These are phyloP conservation scores for Ulvella scutata DNA, from an alignment of 139 green algal species.

Conservation along the genomic window DNA sequence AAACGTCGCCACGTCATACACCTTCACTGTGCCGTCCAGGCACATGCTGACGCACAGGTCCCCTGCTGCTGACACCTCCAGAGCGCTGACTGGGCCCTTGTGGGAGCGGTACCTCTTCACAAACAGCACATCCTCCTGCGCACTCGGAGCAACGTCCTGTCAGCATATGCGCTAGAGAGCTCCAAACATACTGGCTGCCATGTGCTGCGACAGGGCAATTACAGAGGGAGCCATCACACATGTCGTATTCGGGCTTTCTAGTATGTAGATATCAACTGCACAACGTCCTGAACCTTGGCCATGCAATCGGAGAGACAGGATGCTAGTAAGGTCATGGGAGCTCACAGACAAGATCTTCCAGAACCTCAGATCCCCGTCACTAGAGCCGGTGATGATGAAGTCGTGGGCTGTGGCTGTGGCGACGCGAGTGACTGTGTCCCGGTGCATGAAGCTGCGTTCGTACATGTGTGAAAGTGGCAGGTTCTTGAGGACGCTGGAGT, in stretches of 20 bases:
- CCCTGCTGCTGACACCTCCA: background rate
- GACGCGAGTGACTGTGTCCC: slow-evolving; percentile 80
- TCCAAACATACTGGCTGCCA: too few relatives aligned
- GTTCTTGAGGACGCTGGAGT: too few relatives aligned
- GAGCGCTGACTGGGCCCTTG: background rate
- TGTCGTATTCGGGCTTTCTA: too few relatives aligned
- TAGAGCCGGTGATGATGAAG: slow-evolving; percentile 70
- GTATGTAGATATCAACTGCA: background rate
- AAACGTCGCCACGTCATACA: slow-evolving; percentile 92
- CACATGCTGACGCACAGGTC: slow-evolving; percentile 42
- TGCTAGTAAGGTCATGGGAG: background rate
- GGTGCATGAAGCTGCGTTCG: slow-evolving; percentile 96
- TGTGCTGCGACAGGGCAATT: too few relatives aligned
- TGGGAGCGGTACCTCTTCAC: background rate
- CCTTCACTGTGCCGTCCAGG: slow-evolving; percentile 56
- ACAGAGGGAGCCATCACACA: too few relatives aligned
- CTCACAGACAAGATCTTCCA: slow-evolving; percentile 56
- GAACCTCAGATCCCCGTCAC: slow-evolving; percentile 93
- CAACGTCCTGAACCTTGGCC: too few relatives aligned
- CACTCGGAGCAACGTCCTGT: too few relatives aligned
- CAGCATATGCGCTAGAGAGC: too few relatives aligned
- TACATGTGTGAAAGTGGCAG: slow-evolving; percentile 77
- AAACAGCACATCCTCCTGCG: background rate
- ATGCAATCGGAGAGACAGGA: background rate
- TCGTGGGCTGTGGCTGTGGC: slow-evolving; percentile 35